These are phyloP conservation scores for Venturia effusa DNA, from an alignment of 2,329 filamentous ascomycete genomes.

Conservation along the genomic window DNA sequence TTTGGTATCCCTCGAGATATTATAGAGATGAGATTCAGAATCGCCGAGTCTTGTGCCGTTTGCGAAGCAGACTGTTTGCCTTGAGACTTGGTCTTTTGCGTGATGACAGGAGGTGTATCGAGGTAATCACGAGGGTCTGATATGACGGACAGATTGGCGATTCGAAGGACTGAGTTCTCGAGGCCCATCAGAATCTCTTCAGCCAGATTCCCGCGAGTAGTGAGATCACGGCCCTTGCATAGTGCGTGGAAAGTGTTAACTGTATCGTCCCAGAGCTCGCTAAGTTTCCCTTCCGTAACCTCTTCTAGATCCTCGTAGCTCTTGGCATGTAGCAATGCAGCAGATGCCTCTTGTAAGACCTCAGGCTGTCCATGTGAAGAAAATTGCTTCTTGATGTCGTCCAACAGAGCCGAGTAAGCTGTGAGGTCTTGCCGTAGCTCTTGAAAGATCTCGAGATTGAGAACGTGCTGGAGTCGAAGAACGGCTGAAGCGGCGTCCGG, in stretches of 20 bases:
- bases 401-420: constrained; percentile 68
- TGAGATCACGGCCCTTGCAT: constrained; percentile 58
- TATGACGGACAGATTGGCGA: constrained; percentile 70
- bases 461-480: constrained; percentile 71
- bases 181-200: constrained; percentile 57
- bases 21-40: constrained; percentile 62
- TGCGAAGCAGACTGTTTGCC: constrained; percentile 23
- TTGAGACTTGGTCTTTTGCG: constrained; percentile 31
- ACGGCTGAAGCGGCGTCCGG: constrained; percentile 79
- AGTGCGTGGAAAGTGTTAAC: constrained; percentile 63
- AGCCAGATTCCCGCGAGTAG: constrained; percentile 56
- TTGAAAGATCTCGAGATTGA: constrained; percentile 80
- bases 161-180: constrained; percentile 63
- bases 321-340: constrained; percentile 73
- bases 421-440: constrained; percentile 79
- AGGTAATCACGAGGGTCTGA: constrained; percentile 67
- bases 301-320: constrained; percentile 84
- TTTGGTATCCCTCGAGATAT: constrained; percentile 61
- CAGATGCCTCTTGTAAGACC: constrained; percentile 73
- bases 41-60: constrained; percentile 24
- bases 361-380: constrained; percentile 79
- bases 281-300: constrained; percentile 67
- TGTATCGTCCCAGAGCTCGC: constrained; percentile 75
- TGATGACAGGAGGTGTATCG: constrained; percentile 43
- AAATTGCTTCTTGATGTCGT: constrained; percentile 91